Conservation (phyloP, 345 rosid genomes). For the Brassica carinata region DNA sequence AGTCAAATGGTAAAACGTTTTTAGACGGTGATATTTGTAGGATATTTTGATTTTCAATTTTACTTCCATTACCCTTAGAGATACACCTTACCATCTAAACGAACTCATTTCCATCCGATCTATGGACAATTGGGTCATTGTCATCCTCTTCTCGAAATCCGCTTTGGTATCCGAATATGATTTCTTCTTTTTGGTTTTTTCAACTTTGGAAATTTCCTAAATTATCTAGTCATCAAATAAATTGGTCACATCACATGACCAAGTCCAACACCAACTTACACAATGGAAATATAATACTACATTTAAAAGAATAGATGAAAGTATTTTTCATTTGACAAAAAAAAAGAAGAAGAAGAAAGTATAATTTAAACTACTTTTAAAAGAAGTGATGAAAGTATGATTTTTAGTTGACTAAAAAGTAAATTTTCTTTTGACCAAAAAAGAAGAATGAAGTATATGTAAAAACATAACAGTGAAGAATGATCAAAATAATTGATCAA, state of each 20-base stretch:
- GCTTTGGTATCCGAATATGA: background rate
- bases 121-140: background rate
- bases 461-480: background rate
- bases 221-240: background rate
- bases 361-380: background rate
- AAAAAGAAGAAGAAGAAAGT: background rate
- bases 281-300: background rate
- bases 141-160: background rate
- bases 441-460: background rate
- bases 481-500: conserved; percentile 6
- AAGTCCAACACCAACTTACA: background rate
- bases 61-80: background rate
- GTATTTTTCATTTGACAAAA: background rate
- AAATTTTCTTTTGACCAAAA: background rate
- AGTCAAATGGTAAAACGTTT: background rate
- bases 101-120: background rate
- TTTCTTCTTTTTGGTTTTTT: background rate
- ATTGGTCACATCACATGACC: background rate
- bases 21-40: background rate
- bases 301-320: background rate
- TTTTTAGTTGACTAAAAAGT: background rate
- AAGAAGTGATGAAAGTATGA: background rate
- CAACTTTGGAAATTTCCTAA: background rate
- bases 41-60: background rate
- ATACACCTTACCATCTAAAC: background rate